Base-by-base conservation (phyloP, 768 basidiomycete species). In the Suillus spraguei region DNA sequence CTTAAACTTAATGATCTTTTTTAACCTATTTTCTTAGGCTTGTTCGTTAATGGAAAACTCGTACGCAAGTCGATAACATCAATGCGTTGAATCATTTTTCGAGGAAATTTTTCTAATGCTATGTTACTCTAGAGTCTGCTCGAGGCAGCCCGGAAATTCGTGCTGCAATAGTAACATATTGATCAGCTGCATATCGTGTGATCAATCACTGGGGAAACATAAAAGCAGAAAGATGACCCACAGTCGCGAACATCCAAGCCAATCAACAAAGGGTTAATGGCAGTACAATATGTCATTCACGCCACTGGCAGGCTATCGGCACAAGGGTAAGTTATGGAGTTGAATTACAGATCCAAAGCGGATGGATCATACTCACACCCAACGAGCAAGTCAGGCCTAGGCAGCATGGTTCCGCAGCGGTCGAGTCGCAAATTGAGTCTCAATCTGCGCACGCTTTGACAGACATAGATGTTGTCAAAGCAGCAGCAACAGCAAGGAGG, bases 281-380 rank as follows among this genome's bases (percentile, higher is more conserved):
- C 46, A 46, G n/a, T 46, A 46, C 20, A 5, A 10, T 20, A n/a
- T 0, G 5, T 6, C 4, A 0, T 4, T 3, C 0, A 7, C 1
- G n/a, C 44, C 44, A 20, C 42, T 44, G 42, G 4, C 0, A 11
- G 0, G 0, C 44, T 46, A n/a, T 11, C n/a, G n/a, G 13, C 14
- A 47, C 22, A 47, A 24, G 46, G 46, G 46, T 47, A 14, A 47
- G 46, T 47, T 5, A 24, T 24, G 13, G 47, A 14, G 22, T 22
- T 22, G n/a, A 24, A 49, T 49, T 1, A 1, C 6, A 6, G 11
- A 47, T 22, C 5, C 22, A 22, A 47, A 22, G 14, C 13, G 22
- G 22, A 49, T 24, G 22, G 13, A 13, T 24, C 3, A 24, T 24
- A 49, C 47, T 49, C 47, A 49, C 47, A 24, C 47, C 47, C 13